Percentiles rank a stretch among this genome's conserved stretches.
phyloP scores from a whole-genome alignment of 495 filamentous ascomycete species.

The Mytilinidion resinicola region DNA sequence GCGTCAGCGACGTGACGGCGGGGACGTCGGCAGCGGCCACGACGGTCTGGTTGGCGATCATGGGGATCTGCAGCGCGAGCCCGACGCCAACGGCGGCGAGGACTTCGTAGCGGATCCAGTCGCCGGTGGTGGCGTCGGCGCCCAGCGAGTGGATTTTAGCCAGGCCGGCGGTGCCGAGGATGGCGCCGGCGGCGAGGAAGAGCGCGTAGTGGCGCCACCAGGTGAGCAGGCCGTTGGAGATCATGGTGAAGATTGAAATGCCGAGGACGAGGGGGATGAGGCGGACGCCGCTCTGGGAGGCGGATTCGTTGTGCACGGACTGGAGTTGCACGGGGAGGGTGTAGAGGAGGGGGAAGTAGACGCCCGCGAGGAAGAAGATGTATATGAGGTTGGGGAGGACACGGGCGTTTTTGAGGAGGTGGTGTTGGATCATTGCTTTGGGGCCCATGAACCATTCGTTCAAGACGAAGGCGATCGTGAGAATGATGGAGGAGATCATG shows the following conservation, averaged over 20 bases:
- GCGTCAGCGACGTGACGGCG: slow-evolving; percentile 24
- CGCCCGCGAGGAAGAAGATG: slow-evolving; percentile 11
- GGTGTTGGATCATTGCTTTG: slow-evolving; percentile 13
- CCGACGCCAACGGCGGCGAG: slow-evolving; percentile 21
- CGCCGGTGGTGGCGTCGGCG: background rate
- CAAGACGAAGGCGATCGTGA: slow-evolving; percentile 9
- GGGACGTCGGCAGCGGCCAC: slow-evolving; percentile 22
- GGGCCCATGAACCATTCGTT: slow-evolving; percentile 8
- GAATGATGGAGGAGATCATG: slow-evolving; percentile 35
- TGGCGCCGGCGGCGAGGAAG: slow-evolving; percentile 9
- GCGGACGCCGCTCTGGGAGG: slow-evolving; percentile 17
- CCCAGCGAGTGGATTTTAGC: slow-evolving; percentile 20
- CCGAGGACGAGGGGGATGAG: slow-evolving; percentile 17
- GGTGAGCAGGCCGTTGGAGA: background rate
- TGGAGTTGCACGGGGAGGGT: slow-evolving; percentile 33
- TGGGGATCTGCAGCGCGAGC: slow-evolving; percentile 23
- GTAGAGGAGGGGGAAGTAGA: slow-evolving; percentile 16
- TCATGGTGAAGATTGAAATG: background rate
- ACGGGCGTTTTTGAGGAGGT: slow-evolving; percentile 3
- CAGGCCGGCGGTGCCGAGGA: slow-evolving; percentile 7
- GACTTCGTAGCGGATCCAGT: slow-evolving; percentile 25
- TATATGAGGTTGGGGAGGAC: slow-evolving; percentile 3
- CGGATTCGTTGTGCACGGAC: slow-evolving; percentile 4
- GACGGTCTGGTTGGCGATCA: slow-evolving; percentile 23
- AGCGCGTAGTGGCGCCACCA: background rate